These are phyloP conservation scores for Scheffersomyces segobiensis DNA, from an alignment of 1,139 yeast genomes.

Conservation along the genomic window DNA sequence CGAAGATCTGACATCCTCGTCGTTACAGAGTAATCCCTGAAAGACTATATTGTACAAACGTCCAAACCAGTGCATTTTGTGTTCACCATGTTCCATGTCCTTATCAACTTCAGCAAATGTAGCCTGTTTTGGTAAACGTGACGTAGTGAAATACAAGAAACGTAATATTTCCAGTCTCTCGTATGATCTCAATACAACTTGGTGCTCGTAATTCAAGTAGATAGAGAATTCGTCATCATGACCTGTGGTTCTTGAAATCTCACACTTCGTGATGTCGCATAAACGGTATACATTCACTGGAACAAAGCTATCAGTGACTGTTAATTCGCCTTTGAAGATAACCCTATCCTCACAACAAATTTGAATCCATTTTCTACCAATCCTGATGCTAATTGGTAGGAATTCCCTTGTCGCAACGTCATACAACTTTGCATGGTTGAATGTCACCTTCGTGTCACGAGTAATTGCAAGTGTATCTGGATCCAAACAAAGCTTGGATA, in stretches of 20 bases:
- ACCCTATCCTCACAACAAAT: slow-evolving; percentile 40
- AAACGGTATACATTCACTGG: slow-evolving; percentile 57
- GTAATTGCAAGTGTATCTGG: slow-evolving; percentile 36
- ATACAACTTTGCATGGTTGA: slow-evolving; percentile 55
- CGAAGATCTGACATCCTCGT: slow-evolving; percentile 60
- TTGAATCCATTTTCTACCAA: slow-evolving; percentile 73
- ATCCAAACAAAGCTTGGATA: slow-evolving; percentile 53
- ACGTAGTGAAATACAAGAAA: slow-evolving; percentile 65
- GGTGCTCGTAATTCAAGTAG: slow-evolving; percentile 44
- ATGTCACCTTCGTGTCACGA: slow-evolving; percentile 62
- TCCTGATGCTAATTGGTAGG: slow-evolving; percentile 57
- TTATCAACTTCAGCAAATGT: slow-evolving; percentile 19
- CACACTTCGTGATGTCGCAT: slow-evolving; percentile 52
- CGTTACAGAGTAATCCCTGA: slow-evolving; percentile 63
- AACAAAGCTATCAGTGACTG: slow-evolving; percentile 34
- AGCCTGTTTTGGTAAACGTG: slow-evolving; percentile 43
- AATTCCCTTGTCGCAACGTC: slow-evolving; percentile 31
- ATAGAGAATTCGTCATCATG: slow-evolving; percentile 52
- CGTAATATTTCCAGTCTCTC: slow-evolving; percentile 70
- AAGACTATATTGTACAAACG: slow-evolving; percentile 64
- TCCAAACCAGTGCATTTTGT: slow-evolving; percentile 49
- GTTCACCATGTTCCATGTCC: slow-evolving; percentile 22
- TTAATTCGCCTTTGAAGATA: slow-evolving; percentile 20
- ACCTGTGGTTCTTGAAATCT: slow-evolving; percentile 35
- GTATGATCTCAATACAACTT: slow-evolving; percentile 55